Conservation (phyloP, 2,329 filamentous ascomycete species). For the Sordariomycetes sp. region DNA sequence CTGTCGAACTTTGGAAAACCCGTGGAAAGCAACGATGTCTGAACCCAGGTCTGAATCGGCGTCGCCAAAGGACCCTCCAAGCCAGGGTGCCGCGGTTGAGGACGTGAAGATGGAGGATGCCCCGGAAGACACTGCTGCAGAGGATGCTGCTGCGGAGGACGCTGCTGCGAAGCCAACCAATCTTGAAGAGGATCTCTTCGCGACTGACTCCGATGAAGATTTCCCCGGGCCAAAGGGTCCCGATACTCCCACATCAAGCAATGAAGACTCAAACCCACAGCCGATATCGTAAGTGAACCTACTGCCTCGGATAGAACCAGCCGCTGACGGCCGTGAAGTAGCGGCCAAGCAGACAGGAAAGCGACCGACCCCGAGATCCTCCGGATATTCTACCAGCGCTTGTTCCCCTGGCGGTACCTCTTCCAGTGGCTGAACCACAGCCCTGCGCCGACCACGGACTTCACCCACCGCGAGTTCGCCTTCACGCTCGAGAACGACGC, state of each 20-base stretch:
- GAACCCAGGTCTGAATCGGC: background rate
- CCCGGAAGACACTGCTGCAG: background rate
- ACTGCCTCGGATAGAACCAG: background rate
- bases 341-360: background rate
- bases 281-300: background rate
- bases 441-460: conserved; percentile 74
- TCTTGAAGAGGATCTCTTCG: conserved; percentile 17
- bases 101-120: conserved; percentile 27
- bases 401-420: conserved; percentile 88
- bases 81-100: conserved; percentile 6
- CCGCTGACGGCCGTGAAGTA: background rate
- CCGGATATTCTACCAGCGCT: conserved; percentile 86
- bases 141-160: conserved; percentile 6
- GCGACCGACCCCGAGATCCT: conserved; percentile 48
- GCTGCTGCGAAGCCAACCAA: background rate
- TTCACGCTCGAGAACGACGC: conserved; percentile 89
- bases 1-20: background rate
- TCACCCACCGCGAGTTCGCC: conserved; percentile 88
- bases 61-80: background rate
- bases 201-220: conserved; percentile 50
- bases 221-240: conserved; percentile 28
- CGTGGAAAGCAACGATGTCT: background rate
- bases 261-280: background rate
- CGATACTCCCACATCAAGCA: conserved; percentile 22
- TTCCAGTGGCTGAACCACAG: conserved; percentile 99